Base-by-base conservation (phyloP, 2,329 filamentous ascomycete species). In the Trichoderma cornu-damae region DNA sequence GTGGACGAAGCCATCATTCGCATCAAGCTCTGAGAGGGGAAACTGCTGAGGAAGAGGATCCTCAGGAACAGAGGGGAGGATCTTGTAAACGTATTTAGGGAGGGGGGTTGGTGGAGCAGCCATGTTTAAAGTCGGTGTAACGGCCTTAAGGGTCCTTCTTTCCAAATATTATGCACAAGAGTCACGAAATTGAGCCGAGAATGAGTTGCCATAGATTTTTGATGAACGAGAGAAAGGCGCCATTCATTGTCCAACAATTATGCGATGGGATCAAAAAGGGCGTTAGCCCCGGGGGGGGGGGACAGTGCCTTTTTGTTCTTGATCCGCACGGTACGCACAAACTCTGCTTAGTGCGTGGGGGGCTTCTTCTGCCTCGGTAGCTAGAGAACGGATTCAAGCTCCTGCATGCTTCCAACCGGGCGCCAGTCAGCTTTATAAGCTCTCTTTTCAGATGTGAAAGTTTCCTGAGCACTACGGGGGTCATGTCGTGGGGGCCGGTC, bases 1-100 rank as follows among this genome's bases (percentile, higher is more conserved):
- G 63, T 86, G 83, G 30, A 86, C 73, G 68, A 83, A 86, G 48
- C 82, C 82, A 65, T 86, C 83, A 34, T 79, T 75, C 61, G 70
- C 69, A 68, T 86, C 83, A 43, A 85, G 77, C 32, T 80, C 77
- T 11, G 83, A 86, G 59, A 82, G 74, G 12, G 83, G 82, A 53
- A 82, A 80, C 58, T 73, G 70, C 1, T 72, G 67, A 3, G 83
- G 83, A 34, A 85, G 72, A 2, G 81, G 79, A 20, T 75, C 70
- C 6, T 77, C 77, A 28, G 83, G 82, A 22, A 77, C 74, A 20
- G 69, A 62, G 26, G 81, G 77, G 35, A 83, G 69, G 65, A 86
- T 86, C 65, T 86, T 86, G 76, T 85, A 86, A 61, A 86, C 70
- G 61, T 73, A 80, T 65, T 63, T 58, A 4, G 61, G 50, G 68